phyloP scores from a whole-genome alignment of 768 basidiomycete species.

The Lentinula sp. region DNA sequence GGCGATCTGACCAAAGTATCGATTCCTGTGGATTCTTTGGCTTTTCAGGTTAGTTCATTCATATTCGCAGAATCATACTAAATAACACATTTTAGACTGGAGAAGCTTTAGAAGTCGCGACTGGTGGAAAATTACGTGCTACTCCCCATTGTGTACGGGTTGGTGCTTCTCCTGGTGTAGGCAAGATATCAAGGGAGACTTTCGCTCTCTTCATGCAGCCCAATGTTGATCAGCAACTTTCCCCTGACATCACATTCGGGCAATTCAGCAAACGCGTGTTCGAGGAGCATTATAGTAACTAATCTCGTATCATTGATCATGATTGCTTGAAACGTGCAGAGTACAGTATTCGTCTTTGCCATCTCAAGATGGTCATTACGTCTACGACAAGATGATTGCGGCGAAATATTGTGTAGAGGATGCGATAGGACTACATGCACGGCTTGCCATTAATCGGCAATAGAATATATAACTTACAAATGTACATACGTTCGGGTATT shows the following conservation, averaged over 20 bases:
- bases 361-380: too few species aligned
- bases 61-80: not conserved
- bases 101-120: slow-evolving; percentile 84
- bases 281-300: slow-evolving; percentile 37
- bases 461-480: too few species aligned
- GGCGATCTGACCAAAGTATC: slow-evolving; percentile 75
- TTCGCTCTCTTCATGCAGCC: slow-evolving; percentile 90
- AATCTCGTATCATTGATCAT: too few species aligned
- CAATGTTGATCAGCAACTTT: slow-evolving; percentile 70
- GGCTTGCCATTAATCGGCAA: too few species aligned
- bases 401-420: too few species aligned
- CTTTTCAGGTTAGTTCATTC: slow-evolving; percentile 48
- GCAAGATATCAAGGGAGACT: slow-evolving; percentile 73
- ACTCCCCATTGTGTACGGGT: slow-evolving; percentile 94
- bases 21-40: slow-evolving; percentile 80
- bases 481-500: too few species aligned
- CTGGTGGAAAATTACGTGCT: slow-evolving; percentile 72
- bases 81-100: slow-evolving; percentile 56
- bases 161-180: slow-evolving; percentile 39
- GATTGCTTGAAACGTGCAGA: too few species aligned
- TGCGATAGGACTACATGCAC: too few species aligned
- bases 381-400: too few species aligned
- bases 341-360: too few species aligned
- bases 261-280: slow-evolving; percentile 85
- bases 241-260: slow-evolving; percentile 73